phyloP scores from a whole-genome alignment of 2,329 filamentous ascomycete species.

The Penicillium sp. region DNA sequence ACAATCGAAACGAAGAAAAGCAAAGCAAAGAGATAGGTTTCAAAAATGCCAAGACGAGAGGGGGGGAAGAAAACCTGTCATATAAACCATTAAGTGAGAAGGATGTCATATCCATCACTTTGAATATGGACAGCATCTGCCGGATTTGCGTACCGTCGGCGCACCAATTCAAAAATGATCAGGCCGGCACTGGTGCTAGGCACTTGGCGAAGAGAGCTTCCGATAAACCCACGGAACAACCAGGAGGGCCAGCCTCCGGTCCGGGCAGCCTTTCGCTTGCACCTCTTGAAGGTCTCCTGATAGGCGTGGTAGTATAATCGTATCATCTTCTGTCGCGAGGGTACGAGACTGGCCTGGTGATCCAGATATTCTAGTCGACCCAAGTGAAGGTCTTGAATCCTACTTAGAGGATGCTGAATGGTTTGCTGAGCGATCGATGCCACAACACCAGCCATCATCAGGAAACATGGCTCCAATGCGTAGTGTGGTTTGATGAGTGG shows the following conservation, averaged over 20 bases:
- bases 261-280: constrained; percentile 49
- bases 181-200: constrained; percentile 64
- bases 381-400: constrained; percentile 61
- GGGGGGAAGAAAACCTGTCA: neutral
- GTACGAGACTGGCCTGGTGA: constrained; percentile 47
- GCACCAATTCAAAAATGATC: constrained; percentile 63
- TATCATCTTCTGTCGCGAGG: constrained; percentile 45
- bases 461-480: constrained; percentile 60
- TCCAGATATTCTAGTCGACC: constrained; percentile 60
- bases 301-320: constrained; percentile 60
- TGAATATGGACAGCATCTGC: constrained; percentile 55
- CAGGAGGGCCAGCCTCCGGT: constrained; percentile 56
- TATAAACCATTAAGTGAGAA: constrained; percentile 45
- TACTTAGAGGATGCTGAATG: constrained; percentile 58
- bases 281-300: constrained; percentile 57
- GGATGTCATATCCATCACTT: constrained; percentile 61
- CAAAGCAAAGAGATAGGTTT: neutral
- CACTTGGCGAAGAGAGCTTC: constrained; percentile 57
- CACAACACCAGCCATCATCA: constrained; percentile 58
- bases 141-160: constrained; percentile 57
- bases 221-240: constrained; percentile 58
- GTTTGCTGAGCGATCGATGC: constrained; percentile 59
- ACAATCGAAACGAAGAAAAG: neutral
- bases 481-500: constrained; percentile 60
- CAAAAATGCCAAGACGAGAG: neutral